Conservation (phyloP, 2,329 filamentous ascomycete genomes). For the Alternaria alternata region DNA sequence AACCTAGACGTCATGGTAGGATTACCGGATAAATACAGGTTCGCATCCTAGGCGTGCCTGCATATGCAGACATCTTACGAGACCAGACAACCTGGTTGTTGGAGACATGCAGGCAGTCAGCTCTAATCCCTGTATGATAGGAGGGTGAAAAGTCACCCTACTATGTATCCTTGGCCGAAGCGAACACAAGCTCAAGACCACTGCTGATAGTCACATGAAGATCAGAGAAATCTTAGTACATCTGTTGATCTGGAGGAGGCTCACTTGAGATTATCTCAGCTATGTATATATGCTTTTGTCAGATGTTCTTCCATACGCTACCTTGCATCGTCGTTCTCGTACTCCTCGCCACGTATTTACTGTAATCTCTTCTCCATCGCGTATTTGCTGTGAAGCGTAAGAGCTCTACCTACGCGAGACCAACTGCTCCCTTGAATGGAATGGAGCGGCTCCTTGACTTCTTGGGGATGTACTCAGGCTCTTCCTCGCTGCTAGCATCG, state of each 20-base stretch:
- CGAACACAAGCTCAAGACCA: neutral
- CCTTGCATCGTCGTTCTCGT: neutral
- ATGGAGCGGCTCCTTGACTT: slow-evolving; percentile 22
- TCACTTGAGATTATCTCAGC: neutral
- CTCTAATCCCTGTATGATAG: neutral
- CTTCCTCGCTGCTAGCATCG: slow-evolving; percentile 9
- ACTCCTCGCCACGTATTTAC: neutral
- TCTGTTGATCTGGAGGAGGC: neutral
- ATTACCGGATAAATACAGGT: too few species aligned
- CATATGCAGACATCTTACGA: neutral
- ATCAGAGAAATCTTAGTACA: neutral
- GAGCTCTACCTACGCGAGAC: neutral
- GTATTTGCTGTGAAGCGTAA: neutral
- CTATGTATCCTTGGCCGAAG: neutral
- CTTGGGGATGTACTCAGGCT: slow-evolving; percentile 20
- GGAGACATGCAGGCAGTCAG: neutral
- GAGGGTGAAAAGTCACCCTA: neutral
- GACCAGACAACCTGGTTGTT: neutral
- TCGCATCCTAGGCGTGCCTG: neutral
- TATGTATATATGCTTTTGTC: neutral
- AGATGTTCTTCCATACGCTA: neutral
- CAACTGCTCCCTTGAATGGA: neutral
- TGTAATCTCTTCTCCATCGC: neutral
- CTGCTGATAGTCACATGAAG: neutral
- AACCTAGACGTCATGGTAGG: too few species aligned